Percentiles rank a stretch among this genome's conserved stretches.
phyloP scores from a whole-genome alignment of 139 green algal genomes.

The Closterium sp. region DNA sequence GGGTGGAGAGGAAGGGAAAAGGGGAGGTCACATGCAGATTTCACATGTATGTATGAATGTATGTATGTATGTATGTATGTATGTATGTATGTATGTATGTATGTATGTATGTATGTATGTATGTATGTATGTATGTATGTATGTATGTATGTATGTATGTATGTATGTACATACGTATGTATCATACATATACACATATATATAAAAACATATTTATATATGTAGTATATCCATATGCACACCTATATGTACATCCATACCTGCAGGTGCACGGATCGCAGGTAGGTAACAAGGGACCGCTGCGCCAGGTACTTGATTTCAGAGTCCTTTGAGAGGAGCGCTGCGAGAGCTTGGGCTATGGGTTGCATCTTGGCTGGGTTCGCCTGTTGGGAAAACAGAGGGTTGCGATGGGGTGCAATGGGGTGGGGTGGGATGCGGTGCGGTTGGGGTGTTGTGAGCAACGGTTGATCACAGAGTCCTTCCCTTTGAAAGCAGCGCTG shows the following conservation, averaged over 20 bases:
- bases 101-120: neutral
- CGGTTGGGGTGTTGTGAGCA: no score
- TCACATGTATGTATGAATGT: neutral
- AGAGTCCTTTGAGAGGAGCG: conserved; percentile 52
- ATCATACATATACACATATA: no score
- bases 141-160: neutral
- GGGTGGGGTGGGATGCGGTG: no score
- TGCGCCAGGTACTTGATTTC: conserved; percentile 89
- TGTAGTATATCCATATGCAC: no score
- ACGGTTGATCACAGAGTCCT: conserved; percentile 75
- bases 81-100: neutral
- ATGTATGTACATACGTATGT: neutral
- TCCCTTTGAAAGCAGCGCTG: conserved; percentile 51
- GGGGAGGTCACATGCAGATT: neutral
- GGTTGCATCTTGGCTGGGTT: conserved; percentile 79
- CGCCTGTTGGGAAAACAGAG: no score
- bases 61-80: neutral
- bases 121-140: neutral
- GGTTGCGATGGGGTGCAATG: no score
- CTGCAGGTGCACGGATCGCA: conserved; percentile 84
- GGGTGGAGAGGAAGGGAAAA: neutral
- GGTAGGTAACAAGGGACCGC: conserved; percentile 80
- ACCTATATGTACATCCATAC: conserved; percentile 11
- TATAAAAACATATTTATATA: no score
- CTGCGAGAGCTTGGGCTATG: conserved; percentile 61